These are phyloP conservation scores for Meyerozyma elateridarum DNA, from an alignment of 1,139 yeast genomes.

Conservation along the genomic window DNA sequence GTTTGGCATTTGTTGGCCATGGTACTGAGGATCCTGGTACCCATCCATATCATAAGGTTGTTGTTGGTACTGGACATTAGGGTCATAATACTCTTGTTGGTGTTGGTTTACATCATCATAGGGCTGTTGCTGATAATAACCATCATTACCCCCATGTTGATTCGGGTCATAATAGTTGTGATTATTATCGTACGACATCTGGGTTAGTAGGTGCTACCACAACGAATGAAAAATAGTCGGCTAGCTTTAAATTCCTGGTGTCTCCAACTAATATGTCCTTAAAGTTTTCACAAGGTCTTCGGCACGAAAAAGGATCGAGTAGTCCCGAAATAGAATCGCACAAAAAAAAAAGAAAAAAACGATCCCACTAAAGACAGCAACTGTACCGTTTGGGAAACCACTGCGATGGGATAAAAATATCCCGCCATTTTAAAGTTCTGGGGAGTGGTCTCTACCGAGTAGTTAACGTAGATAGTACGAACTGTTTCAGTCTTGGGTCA, in stretches of 20 bases:
- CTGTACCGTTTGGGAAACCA: slow-evolving; percentile 3
- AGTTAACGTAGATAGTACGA: too few relatives aligned
- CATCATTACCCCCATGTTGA: slow-evolving; percentile 38
- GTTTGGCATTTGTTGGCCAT: slow-evolving; percentile 34
- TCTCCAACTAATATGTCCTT: too few relatives aligned
- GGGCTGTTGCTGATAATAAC: slow-evolving; percentile 46
- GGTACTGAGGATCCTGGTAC: slow-evolving; percentile 30
- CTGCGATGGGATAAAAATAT: too few relatives aligned
- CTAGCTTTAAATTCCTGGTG: not conserved
- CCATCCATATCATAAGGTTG: slow-evolving; percentile 48
- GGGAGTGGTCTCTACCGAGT: too few relatives aligned
- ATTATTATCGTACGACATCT: slow-evolving; percentile 53
- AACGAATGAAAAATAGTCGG: not conserved
- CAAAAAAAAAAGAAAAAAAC: slow-evolving; percentile 2
- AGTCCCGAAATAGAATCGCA: slow-evolving; percentile 3
- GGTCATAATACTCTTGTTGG: slow-evolving; percentile 39
- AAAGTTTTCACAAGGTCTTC: too few relatives aligned
- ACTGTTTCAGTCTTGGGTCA: too few relatives aligned
- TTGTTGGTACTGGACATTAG: slow-evolving; percentile 50
- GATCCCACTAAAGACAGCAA: slow-evolving; percentile 4
- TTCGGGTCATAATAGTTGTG: slow-evolving; percentile 46
- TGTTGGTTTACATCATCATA: slow-evolving; percentile 28
- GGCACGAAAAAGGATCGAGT: not conserved
- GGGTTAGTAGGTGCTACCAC: slow-evolving; percentile 18
- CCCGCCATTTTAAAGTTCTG: too few relatives aligned